Conservation (phyloP, 202 grass and related monocot genomes). For the Thinopyrum obtusiflorum region DNA sequence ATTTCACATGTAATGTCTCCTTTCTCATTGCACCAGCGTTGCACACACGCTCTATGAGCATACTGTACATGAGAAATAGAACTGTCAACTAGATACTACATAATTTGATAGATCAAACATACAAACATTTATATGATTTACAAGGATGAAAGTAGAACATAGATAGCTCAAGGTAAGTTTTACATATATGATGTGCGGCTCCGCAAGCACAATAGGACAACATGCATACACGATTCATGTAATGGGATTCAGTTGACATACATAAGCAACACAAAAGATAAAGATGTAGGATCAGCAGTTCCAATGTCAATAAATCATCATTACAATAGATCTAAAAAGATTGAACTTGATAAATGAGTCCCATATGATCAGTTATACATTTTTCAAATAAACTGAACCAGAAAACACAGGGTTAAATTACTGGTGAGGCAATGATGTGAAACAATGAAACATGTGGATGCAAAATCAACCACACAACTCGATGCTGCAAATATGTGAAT, state of each 20-base stretch:
- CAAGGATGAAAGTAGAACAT: slow-evolving; percentile 2
- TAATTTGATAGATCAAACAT: neutral
- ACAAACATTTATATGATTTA: neutral
- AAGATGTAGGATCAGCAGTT: neutral
- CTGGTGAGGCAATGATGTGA: neutral
- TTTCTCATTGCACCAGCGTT: slow-evolving; percentile 95
- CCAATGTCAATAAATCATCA: neutral
- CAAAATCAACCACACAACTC: neutral
- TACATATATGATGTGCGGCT: neutral
- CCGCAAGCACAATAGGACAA: neutral
- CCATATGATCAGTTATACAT: neutral
- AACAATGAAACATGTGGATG: neutral
- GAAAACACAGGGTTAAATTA: neutral
- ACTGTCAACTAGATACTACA: slow-evolving; percentile 1
- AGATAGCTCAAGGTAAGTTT: neutral
- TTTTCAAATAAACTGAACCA: slow-evolving; percentile 6
- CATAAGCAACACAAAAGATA: neutral
- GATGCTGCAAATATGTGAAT: neutral
- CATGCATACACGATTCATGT: neutral
- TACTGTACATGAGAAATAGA: slow-evolving; percentile 54
- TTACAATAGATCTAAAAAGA: neutral
- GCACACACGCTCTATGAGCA: slow-evolving; percentile 90
- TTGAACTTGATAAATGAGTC: neutral
- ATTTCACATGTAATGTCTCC: slow-evolving; percentile 91
- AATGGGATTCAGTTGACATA: neutral